Conservation (phyloP, 2,329 filamentous ascomycete species). For the Trichophyton verrucosum region DNA sequence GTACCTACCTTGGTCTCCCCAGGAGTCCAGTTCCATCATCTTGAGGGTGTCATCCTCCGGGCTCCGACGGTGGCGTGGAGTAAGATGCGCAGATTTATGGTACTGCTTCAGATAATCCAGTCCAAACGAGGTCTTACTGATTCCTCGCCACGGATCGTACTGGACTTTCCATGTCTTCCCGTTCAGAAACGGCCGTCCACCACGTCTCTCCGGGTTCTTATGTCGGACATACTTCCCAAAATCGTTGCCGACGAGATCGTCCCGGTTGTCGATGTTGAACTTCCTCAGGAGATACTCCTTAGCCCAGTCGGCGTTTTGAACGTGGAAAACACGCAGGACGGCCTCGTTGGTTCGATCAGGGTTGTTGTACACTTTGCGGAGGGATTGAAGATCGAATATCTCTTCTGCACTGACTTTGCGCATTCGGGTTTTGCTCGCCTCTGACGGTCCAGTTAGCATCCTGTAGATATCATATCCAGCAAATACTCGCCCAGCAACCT, state of each 20-base stretch:
- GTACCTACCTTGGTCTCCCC: conserved; percentile 28
- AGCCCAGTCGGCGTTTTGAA: conserved; percentile 44
- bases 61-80: conserved; percentile 9
- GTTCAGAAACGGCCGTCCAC: conserved; percentile 41
- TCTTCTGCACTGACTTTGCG: conserved; percentile 39
- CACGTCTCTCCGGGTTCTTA: conserved; percentile 35
- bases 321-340: conserved; percentile 32
- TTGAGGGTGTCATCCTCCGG: conserved; percentile 23
- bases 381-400: conserved; percentile 32
- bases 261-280: conserved; percentile 39
- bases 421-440: conserved; percentile 27
- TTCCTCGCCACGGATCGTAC: conserved; percentile 40
- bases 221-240: conserved; percentile 40
- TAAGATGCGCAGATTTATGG: conserved; percentile 8
- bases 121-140: conserved; percentile 39
- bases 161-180: conserved; percentile 40
- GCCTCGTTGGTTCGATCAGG: conserved; percentile 17
- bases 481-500: conserved; percentile 3
- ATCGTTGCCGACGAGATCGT: conserved; percentile 37
- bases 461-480: not conserved
- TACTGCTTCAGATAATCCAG: conserved; percentile 42
- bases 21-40: conserved; percentile 42
- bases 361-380: conserved; percentile 34
- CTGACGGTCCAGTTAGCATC: conserved; percentile 14
- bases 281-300: conserved; percentile 38